phyloP scores from a whole-genome alignment of 495 filamentous ascomycete species.

The Lophium mytilinum region DNA sequence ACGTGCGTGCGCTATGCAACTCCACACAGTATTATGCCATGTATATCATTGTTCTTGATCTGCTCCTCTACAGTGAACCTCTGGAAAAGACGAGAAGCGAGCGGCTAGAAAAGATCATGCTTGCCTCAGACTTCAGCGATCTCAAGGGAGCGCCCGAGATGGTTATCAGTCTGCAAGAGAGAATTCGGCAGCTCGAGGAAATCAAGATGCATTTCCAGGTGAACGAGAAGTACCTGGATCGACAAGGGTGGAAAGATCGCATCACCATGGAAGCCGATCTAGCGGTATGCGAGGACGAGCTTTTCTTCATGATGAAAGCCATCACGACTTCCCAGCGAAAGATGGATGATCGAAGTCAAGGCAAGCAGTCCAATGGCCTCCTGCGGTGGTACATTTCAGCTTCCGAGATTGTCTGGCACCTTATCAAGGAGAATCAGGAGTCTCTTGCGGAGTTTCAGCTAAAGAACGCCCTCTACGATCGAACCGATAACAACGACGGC shows the following conservation, averaged over 20 bases:
- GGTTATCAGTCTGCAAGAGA: conserved; percentile 81
- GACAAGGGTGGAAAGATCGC: conserved; percentile 84
- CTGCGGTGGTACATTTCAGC: conserved; percentile 85
- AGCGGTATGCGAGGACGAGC: conserved; percentile 82
- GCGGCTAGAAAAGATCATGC: conserved; percentile 94
- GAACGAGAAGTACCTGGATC: conserved; percentile 79
- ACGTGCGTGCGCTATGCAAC: conserved; percentile 85
- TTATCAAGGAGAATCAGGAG: conserved; percentile 75
- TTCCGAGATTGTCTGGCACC: conserved; percentile 92
- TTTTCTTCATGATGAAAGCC: conserved; percentile 99
- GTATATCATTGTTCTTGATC: conserved; percentile 92
- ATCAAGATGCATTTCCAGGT: conserved; percentile 96
- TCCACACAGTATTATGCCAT: conserved; percentile 94
- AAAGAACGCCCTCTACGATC: conserved; percentile 79
- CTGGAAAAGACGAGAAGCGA: conserved; percentile 92
- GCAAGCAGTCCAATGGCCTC: conserved; percentile 62
- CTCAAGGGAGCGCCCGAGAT: conserved; percentile 87
- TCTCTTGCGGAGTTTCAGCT: conserved; percentile 93
- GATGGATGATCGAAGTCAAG: conserved; percentile 57
- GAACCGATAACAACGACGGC: conserved; percentile 91
- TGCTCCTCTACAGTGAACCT: conserved; percentile 90
- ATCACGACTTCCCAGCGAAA: conserved; percentile 93
- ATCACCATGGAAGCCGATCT: conserved; percentile 81
- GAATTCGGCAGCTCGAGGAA: conserved; percentile 89
- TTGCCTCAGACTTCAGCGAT: conserved; percentile 99